phyloP scores from a whole-genome alignment of 129 eudicot species.

The Artemisia argyi region DNA sequence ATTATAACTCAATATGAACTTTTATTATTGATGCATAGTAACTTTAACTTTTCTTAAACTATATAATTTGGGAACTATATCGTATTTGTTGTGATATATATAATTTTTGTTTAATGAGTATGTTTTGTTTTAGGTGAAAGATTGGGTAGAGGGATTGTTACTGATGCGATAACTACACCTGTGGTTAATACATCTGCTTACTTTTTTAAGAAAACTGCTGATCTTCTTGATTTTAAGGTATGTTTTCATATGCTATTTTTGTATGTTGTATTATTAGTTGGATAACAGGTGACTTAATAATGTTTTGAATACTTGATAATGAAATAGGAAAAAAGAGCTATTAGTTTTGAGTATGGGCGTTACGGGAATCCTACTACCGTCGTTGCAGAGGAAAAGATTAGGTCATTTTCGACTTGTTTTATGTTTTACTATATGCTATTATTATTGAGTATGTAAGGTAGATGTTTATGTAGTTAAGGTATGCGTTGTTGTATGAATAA shows the following conservation, averaged over 20 bases:
- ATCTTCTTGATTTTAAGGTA: constrained; percentile 93
- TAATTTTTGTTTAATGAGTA: background rate
- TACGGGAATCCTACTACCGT: constrained; percentile 85
- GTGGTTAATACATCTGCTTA: constrained; percentile 89
- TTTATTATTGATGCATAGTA: too few species aligned
- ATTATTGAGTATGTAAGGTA: background rate
- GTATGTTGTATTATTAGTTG: too few species aligned
- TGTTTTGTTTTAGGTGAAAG: constrained; percentile 12
- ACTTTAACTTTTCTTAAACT: too few species aligned
- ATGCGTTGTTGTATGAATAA: constrained; percentile 22
- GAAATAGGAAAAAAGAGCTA: constrained; percentile 67
- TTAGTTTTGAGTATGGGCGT: constrained; percentile 89
- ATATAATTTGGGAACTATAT: too few species aligned
- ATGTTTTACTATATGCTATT: background rate
- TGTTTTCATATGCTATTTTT: too few species aligned
- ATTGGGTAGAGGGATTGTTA: constrained; percentile 69
- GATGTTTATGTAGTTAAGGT: background rate
- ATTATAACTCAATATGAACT: too few species aligned
- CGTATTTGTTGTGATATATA: too few species aligned
- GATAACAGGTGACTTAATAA: too few species aligned
- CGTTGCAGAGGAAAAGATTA: constrained; percentile 77
- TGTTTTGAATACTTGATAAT: too few species aligned
- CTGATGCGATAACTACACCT: constrained; percentile 96
- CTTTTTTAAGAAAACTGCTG: constrained; percentile 79
- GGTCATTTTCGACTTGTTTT: constrained; percentile 38